Percentiles rank a stretch among this genome's conserved stretches.
These are phyloP conservation scores for Chlorella sp. DNA, from an alignment of 139 green algal species.

Conservation along the genomic window DNA sequence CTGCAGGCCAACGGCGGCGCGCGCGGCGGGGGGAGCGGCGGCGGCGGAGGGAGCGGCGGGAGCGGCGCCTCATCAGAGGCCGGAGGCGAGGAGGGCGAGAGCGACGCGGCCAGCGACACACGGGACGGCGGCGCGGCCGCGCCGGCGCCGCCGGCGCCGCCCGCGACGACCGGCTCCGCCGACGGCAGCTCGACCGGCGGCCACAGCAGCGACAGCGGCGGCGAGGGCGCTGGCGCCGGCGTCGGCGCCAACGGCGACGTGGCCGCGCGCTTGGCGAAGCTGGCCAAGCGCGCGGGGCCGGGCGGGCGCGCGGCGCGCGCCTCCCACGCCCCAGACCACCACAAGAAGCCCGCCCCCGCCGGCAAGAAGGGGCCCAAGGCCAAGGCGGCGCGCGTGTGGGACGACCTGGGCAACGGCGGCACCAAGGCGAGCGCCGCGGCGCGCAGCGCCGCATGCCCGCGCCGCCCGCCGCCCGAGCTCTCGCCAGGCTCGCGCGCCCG, in stretches of 20 bases:
- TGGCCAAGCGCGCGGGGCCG: constrained; percentile 22
- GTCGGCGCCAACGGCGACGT: constrained; percentile 8
- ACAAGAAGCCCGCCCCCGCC: constrained; percentile 5
- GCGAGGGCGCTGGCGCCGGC: not conserved
- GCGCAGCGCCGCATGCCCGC: too few relatives aligned
- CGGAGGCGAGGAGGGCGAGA: too few relatives aligned
- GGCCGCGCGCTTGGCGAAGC: constrained; percentile 24
- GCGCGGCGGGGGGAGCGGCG: too few relatives aligned
- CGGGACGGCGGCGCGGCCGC: too few relatives aligned
- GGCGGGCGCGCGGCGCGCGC: not conserved
- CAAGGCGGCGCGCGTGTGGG: constrained; percentile 43
- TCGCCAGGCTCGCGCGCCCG: too few relatives aligned
- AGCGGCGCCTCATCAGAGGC: too few relatives aligned
- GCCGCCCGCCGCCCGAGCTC: too few relatives aligned
- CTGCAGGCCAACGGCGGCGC: not conserved
- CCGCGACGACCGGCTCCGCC: not conserved
- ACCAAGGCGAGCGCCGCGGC: constrained; percentile 16
- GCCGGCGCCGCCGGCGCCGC: too few relatives aligned
- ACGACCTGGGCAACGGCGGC: not conserved
- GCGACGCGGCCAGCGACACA: too few relatives aligned
- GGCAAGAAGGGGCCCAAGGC: constrained; percentile 28
- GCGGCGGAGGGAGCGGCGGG: too few relatives aligned
- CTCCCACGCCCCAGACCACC: constrained; percentile 4
- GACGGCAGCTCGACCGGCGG: constrained; percentile 1
- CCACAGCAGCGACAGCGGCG: constrained; percentile 16